A percentile compares a stretch with the other conserved stretches of the same genome.
Conservation (phyloP, 306 rosid genomes). For the Quercus cerris region DNA sequence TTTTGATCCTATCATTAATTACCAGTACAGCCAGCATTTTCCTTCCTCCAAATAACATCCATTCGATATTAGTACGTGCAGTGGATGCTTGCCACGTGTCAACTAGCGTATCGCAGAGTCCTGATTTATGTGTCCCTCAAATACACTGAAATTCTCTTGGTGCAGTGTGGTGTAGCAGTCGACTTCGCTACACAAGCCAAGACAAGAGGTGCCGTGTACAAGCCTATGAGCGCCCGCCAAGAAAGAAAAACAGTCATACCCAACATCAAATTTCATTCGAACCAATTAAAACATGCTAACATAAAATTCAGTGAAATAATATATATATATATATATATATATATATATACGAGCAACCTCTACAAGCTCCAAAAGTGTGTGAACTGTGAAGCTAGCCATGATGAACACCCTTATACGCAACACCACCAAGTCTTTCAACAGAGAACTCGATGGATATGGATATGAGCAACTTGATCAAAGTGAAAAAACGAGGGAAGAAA, state of each 20-base stretch:
- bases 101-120: too few relatives aligned
- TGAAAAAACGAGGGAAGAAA: not conserved
- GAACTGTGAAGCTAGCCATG: conserved; percentile 20
- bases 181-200: too few relatives aligned
- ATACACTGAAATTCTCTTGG: too few relatives aligned
- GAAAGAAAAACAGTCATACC: conserved; percentile 26
- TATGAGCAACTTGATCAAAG: conserved; percentile 35
- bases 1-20: too few relatives aligned
- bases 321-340: not conserved
- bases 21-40: too few relatives aligned
- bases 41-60: too few relatives aligned
- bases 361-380: not conserved
- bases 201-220: too few relatives aligned
- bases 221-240: conserved; percentile 39
- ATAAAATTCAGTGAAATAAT: not conserved
- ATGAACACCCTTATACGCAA: conserved; percentile 48
- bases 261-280: not conserved
- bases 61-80: too few relatives aligned
- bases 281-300: conserved; percentile 9
- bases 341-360: not conserved
- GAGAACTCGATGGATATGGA: conserved; percentile 37
- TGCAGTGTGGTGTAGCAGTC: too few relatives aligned
- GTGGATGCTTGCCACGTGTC: too few relatives aligned
- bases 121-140: too few relatives aligned
- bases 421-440: conserved; percentile 43